These are phyloP conservation scores for Heteromeles arbutifolia DNA, from an alignment of 306 rosid species.

Conservation along the genomic window DNA sequence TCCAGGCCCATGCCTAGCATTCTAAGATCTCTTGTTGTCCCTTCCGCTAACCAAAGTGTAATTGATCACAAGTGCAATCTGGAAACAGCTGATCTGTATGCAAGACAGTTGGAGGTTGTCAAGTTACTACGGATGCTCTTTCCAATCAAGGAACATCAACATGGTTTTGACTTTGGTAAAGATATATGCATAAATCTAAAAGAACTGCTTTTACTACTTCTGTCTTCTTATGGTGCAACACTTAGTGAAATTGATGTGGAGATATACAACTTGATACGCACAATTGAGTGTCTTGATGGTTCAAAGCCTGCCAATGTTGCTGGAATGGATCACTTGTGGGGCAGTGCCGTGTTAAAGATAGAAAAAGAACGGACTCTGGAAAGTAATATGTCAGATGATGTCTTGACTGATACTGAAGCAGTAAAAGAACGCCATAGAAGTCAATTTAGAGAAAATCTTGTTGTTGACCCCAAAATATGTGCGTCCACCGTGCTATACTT, in stretches of 20 bases:
- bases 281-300: slow-evolving; percentile 53
- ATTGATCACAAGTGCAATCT: slow-evolving; percentile 22
- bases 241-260: slow-evolving; percentile 47
- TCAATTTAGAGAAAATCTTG: slow-evolving; percentile 59
- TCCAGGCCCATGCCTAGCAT: slow-evolving; percentile 66
- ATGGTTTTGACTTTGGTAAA: slow-evolving; percentile 38
- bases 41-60: slow-evolving; percentile 31
- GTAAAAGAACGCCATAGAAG: slow-evolving; percentile 48
- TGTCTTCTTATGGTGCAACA: slow-evolving; percentile 69
- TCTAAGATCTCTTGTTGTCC: slow-evolving; percentile 53
- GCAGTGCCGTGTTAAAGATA: slow-evolving; percentile 37
- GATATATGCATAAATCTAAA: slow-evolving; percentile 47
- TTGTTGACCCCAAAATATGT: slow-evolving; percentile 66
- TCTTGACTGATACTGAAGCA: slow-evolving; percentile 45
- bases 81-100: slow-evolving; percentile 22
- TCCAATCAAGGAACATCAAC: slow-evolving; percentile 21
- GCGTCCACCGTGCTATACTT: slow-evolving; percentile 67
- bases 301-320: slow-evolving; percentile 21
- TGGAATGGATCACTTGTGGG: slow-evolving; percentile 48
- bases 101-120: slow-evolving; percentile 56
- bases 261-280: slow-evolving; percentile 52
- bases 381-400: slow-evolving; percentile 19
- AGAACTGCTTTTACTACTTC: slow-evolving; percentile 53
- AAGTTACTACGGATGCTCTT: slow-evolving; percentile 55
- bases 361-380: slow-evolving; percentile 34